Percentiles rank a stretch among this genome's conserved stretches.
These are phyloP conservation scores for Magnusiomyces fungicola DNA, from an alignment of 1,139 yeast genomes.

Conservation along the genomic window DNA sequence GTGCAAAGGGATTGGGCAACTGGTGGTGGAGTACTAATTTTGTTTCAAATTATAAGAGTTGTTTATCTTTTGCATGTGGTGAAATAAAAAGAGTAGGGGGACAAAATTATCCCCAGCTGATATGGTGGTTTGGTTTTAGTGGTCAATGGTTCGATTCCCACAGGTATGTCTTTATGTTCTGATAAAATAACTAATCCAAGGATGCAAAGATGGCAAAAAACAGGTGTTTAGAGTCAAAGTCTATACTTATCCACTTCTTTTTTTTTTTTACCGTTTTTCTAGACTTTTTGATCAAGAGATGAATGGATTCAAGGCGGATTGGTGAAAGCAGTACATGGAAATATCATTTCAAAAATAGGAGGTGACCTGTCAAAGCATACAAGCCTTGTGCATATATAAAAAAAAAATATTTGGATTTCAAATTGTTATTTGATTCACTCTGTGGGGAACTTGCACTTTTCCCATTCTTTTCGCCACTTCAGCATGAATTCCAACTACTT, in stretches of 20 bases:
- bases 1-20: neutral
- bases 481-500: too few species aligned
- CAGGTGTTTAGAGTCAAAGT: too few species aligned
- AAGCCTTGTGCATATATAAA: neutral
- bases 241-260: too few species aligned
- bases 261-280: too few species aligned
- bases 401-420: neutral
- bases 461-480: too few species aligned
- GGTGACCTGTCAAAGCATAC: neutral
- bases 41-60: neutral
- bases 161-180: too few species aligned
- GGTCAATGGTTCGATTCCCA: too few species aligned
- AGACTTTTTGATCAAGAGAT: too few species aligned
- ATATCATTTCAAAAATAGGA: neutral
- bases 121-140: neutral
- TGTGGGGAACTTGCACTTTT: too few species aligned
- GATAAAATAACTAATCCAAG: too few species aligned
- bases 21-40: neutral
- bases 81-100: neutral
- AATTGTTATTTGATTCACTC: neutral
- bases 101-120: neutral
- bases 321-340: neutral
- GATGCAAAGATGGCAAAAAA: too few species aligned
- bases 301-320: too few species aligned
- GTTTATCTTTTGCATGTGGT: neutral